Evolutionary conservation across 129 eudicot species (phyloP).

Genomic region (Calendula officinalis): DNA sequence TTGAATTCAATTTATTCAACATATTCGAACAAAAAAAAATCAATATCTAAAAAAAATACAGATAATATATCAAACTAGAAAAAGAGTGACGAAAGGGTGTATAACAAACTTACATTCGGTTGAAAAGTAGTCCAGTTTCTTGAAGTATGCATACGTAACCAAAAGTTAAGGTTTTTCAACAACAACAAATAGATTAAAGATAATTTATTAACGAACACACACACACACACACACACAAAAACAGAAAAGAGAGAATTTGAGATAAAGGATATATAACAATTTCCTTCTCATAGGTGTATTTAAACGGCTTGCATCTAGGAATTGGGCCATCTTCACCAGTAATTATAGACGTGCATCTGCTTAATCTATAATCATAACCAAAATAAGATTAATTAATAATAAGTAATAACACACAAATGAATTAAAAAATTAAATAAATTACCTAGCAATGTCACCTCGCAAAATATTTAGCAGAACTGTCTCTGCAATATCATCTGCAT

Average conservation of each 20-base stretch:
- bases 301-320: constrained; percentile 99
- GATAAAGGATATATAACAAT: constrained; percentile 91
- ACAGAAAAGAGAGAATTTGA: not conserved
- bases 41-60: not conserved
- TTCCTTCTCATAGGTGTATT: constrained; percentile 97
- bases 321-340: constrained; percentile 99
- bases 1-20: not conserved
- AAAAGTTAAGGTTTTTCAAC: constrained; percentile 56
- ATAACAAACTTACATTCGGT: constrained; percentile 76
- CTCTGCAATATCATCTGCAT: constrained; percentile 96
- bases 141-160: constrained; percentile 95
- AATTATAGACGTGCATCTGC: constrained; percentile 92
- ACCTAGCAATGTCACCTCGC: constrained; percentile 98
- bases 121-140: constrained; percentile 92
- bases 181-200: not conserved
- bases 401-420: constrained; percentile 10
- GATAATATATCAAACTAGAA: not conserved
- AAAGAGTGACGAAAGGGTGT: not conserved
- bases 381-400: not conserved
- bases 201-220: too few relatives aligned
- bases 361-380: constrained; percentile 49
- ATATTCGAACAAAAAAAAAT: not conserved
- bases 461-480: constrained; percentile 90
- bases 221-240: not conserved
- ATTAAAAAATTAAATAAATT: not conserved